These are phyloP conservation scores for Exophiala sideris DNA, from an alignment of 2,329 filamentous ascomycete genomes.

Conservation along the genomic window DNA sequence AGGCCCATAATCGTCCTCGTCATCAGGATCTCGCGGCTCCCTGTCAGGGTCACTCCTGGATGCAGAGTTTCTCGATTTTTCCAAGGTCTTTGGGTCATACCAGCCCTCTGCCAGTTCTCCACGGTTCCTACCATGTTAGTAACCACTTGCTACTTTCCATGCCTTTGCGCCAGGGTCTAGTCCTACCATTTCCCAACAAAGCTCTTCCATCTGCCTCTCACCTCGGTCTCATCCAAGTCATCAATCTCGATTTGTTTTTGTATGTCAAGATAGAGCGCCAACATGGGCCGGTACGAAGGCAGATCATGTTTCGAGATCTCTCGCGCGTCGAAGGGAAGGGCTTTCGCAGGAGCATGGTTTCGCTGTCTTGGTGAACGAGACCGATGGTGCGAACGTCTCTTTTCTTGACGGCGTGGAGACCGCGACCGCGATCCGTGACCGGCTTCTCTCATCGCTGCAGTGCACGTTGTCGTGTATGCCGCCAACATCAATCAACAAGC, in stretches of 20 bases:
- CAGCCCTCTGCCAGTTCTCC: slow-evolving; percentile 83
- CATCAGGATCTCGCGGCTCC: slow-evolving; percentile 38
- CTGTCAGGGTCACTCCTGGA: slow-evolving; percentile 12
- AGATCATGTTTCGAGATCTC: slow-evolving; percentile 67
- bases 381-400: slow-evolving; percentile 9
- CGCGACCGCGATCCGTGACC: slow-evolving; percentile 12
- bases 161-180: background rate
- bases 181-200: slow-evolving; percentile 80
- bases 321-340: slow-evolving; percentile 64
- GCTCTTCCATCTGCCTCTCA: slow-evolving; percentile 85
- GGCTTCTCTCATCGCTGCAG: too few relatives aligned
- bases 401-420: slow-evolving; percentile 19
- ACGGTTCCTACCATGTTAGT: slow-evolving; percentile 61
- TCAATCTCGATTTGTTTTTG: slow-evolving; percentile 74
- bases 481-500: too few relatives aligned
- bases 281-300: slow-evolving; percentile 64
- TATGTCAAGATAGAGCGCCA: slow-evolving; percentile 80
- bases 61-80: slow-evolving; percentile 32
- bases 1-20: slow-evolving; percentile 61
- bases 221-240: slow-evolving; percentile 69
- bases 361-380: slow-evolving; percentile 10
- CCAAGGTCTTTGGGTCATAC: slow-evolving; percentile 78
- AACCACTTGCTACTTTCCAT: background rate
- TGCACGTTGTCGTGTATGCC: too few relatives aligned
- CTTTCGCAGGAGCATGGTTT: background rate